These are phyloP conservation scores for Herpetomonas muscarum DNA, from an alignment of 208 protist species.

Conservation along the genomic window DNA sequence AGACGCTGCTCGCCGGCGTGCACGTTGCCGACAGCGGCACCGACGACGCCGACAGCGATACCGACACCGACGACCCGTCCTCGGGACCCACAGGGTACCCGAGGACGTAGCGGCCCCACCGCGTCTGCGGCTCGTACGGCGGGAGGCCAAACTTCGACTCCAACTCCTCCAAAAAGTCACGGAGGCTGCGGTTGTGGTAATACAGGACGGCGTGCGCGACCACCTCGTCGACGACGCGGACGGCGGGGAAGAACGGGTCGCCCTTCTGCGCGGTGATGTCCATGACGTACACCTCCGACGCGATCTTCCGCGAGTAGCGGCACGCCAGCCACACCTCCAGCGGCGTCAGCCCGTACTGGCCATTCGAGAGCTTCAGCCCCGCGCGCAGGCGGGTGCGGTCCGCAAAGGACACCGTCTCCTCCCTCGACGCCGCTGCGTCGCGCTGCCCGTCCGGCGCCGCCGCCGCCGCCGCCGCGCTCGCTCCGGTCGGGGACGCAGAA, in stretches of 20 bases:
- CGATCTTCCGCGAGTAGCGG: slow-evolving; percentile 58
- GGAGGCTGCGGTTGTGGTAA: slow-evolving; percentile 71
- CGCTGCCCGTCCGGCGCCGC: not conserved
- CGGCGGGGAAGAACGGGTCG: slow-evolving; percentile 49
- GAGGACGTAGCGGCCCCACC: slow-evolving; percentile 35
- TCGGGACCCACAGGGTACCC: slow-evolving; percentile 19
- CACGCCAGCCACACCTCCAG: slow-evolving; percentile 69
- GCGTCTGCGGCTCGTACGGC: slow-evolving; percentile 62
- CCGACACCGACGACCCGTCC: not conserved
- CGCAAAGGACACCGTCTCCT: slow-evolving; percentile 25
- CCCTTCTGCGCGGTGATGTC: slow-evolving; percentile 60
- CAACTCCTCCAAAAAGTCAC: slow-evolving; percentile 74
- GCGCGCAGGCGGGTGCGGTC: slow-evolving; percentile 14
- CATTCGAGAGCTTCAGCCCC: slow-evolving; percentile 40
- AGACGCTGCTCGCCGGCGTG: too few species aligned
- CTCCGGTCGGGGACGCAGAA: not conserved
- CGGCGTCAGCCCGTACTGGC: slow-evolving; percentile 55
- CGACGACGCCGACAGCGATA: not conserved
- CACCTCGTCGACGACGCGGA: slow-evolving; percentile 77
- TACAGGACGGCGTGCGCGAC: slow-evolving; percentile 77
- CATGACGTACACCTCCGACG: slow-evolving; percentile 76
- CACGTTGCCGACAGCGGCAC: too few species aligned
- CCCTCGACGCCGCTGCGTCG: not conserved
- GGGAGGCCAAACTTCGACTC: slow-evolving; percentile 40
- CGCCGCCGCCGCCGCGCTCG: not conserved